These are phyloP conservation scores for Geotrichum restrictum DNA, from an alignment of 1,139 yeast genomes.

Conservation along the genomic window DNA sequence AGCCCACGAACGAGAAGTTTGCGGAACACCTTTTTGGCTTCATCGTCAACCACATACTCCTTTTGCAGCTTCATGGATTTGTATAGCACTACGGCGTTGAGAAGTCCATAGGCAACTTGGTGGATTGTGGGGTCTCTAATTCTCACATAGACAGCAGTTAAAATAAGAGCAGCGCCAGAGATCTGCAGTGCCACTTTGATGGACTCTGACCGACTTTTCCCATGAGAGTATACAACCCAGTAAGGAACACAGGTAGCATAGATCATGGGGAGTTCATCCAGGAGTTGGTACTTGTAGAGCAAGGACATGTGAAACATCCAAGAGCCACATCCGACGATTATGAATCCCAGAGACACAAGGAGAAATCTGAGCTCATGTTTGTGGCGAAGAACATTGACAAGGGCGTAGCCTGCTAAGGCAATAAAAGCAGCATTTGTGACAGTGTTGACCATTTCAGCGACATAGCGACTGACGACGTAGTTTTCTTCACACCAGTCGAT, in stretches of 20 bases:
- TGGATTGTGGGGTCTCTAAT: constrained; percentile 82
- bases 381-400: constrained; percentile 56
- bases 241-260: constrained; percentile 95
- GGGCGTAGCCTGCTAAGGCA: constrained; percentile 63
- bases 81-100: constrained; percentile 59
- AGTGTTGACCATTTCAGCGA: constrained; percentile 85
- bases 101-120: constrained; percentile 67
- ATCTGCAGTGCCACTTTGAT: constrained; percentile 34
- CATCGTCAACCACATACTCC: constrained; percentile 48
- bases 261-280: constrained; percentile 96
- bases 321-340: constrained; percentile 84
- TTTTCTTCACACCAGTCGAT: constrained; percentile 98
- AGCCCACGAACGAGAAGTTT: constrained; percentile 59
- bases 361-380: constrained; percentile 66
- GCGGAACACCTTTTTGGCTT: constrained; percentile 48
- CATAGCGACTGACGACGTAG: constrained; percentile 74
- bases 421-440: constrained; percentile 68
- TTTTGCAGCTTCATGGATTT: constrained; percentile 52
- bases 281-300: constrained; percentile 76
- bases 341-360: constrained; percentile 71
- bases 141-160: constrained; percentile 62
- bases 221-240: constrained; percentile 80
- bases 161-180: constrained; percentile 47
- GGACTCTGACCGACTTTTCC: constrained; percentile 43
- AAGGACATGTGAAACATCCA: constrained; percentile 97